Percentiles rank a stretch among this genome's conserved stretches.
Evolutionary conservation across 129 eudicot genomes (phyloP).

Genomic region (Flaveria trinervia): DNA sequence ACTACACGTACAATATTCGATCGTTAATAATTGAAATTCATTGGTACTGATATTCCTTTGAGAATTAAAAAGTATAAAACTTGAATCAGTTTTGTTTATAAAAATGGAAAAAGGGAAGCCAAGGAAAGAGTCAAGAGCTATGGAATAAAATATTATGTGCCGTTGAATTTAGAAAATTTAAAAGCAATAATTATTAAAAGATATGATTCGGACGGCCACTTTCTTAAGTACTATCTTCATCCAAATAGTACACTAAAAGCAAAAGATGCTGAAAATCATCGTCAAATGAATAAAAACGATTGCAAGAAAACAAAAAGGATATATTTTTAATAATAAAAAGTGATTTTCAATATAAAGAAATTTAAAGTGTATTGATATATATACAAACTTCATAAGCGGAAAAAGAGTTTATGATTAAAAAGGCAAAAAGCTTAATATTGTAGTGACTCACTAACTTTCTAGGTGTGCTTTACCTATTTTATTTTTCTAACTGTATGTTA

Average conservation of each 20-base stretch:
- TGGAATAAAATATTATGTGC: not conserved
- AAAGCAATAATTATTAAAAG: not conserved
- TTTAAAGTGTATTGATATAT: not conserved
- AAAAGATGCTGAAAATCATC: slow-evolving; percentile 3
- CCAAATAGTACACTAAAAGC: not conserved
- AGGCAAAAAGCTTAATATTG: not conserved
- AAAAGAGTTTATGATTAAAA: not conserved
- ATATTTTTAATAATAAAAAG: not conserved
- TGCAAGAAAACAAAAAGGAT: not conserved
- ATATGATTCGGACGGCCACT: slow-evolving; percentile 8
- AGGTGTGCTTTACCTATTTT: no score
- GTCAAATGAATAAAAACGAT: slow-evolving; percentile 14
- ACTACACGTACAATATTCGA: not conserved
- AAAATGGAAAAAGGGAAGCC: not conserved
- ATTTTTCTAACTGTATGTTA: no score
- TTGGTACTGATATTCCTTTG: not conserved
- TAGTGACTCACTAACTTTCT: not conserved
- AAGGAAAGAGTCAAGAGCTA: slow-evolving; percentile 11
- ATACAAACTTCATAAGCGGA: not conserved
- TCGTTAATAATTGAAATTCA: slow-evolving; percentile 9
- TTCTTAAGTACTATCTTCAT: not conserved
- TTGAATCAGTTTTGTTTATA: not conserved
- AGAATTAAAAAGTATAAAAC: not conserved
- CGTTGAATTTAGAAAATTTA: not conserved
- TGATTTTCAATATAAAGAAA: not conserved